Evolutionary conservation across 2,329 filamentous ascomycete species (phyloP), one percentile per base, ranked within the genome.

Genomic region (Colletotrichum melonis): DNA sequence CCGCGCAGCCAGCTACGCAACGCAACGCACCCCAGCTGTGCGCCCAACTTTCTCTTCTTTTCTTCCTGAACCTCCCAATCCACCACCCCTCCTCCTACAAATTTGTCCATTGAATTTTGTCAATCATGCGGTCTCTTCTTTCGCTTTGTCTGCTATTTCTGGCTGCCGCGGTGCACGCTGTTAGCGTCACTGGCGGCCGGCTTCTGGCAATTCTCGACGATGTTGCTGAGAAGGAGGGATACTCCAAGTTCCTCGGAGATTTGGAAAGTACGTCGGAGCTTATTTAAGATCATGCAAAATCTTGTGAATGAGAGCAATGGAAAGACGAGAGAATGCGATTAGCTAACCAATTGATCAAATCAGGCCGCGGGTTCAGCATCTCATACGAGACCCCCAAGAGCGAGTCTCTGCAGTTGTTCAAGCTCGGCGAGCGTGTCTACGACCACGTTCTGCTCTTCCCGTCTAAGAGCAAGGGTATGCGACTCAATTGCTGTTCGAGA

Each of bases 381-480:
- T 89, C 90, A 49, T 95, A 95, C 81, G 91, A 95, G 82, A 95
- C 95, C 8, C 94, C 95, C 74, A 97, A 97, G 86, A 93, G 91
- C 81, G 91, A 95, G 66, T 87, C 88, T 63, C 85, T 98, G 78
- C 89, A 90, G 64, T 88, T 99, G 76, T 97, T 98, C 86, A 88
- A 91, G 80, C 91, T 97, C 76, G 97, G 96, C 81, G 94, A 97
- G 86, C 92, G 93, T 82, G 91, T 90, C 75, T 98, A 95, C 84
- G 96, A 98, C 85, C 96, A 99, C 84, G 86, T 98, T 76, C 84
- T 98, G 76, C 89, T 99, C 77, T 91, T 98, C 76, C 97, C 97
- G 65, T 91, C 92, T 73, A 97, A 96, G 84, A 91, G 94, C 38
- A 99, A 99, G 90, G 95, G 93, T 95, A 81, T 69, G 82, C 78